Conservation (phyloP, 2,329 filamentous ascomycete species). For the Aspergillus oerlinghausenensis region DNA sequence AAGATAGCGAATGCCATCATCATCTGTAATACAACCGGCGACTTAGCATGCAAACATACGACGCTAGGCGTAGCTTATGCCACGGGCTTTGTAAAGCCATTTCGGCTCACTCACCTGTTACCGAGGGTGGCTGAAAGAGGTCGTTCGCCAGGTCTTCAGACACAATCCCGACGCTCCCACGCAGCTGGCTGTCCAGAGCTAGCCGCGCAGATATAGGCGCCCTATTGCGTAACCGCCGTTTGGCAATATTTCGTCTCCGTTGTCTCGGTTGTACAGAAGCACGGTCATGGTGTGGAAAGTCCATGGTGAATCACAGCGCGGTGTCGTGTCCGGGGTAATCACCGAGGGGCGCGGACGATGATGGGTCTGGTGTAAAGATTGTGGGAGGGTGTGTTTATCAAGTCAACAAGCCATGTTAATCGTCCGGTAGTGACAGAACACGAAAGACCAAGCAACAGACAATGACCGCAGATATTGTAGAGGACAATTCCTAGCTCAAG, state of each 20-base stretch:
- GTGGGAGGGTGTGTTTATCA: not conserved
- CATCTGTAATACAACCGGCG: slow-evolving; percentile 16
- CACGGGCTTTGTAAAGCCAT: slow-evolving; percentile 2
- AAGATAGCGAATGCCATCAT: slow-evolving; percentile 38
- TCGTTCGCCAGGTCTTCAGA: slow-evolving; percentile 82
- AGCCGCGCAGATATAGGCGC: slow-evolving; percentile 73
- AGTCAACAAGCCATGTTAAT: slow-evolving; percentile 5
- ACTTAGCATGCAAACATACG: not conserved
- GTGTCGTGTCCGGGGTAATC: not conserved
- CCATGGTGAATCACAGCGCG: slow-evolving; percentile 33
- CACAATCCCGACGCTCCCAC: slow-evolving; percentile 77
- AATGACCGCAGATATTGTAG: not conserved
- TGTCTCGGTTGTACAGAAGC: slow-evolving; percentile 46
- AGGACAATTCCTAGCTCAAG: not conserved
- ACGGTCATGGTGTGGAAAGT: slow-evolving; percentile 36
- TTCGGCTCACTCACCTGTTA: slow-evolving; percentile 44
- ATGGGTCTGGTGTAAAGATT: not conserved
- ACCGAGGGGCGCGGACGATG: slow-evolving; percentile 7
- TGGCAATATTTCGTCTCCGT: slow-evolving; percentile 44
- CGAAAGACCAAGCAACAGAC: not conserved
- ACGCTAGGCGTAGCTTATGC: not conserved
- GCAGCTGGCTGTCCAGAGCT: slow-evolving; percentile 78
- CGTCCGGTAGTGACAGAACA: not conserved
- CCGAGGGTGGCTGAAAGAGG: slow-evolving; percentile 60
- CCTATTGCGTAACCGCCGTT: slow-evolving; percentile 54